These are phyloP conservation scores for Suillus paluster DNA, from an alignment of 768 basidiomycete species.

Conservation along the genomic window DNA sequence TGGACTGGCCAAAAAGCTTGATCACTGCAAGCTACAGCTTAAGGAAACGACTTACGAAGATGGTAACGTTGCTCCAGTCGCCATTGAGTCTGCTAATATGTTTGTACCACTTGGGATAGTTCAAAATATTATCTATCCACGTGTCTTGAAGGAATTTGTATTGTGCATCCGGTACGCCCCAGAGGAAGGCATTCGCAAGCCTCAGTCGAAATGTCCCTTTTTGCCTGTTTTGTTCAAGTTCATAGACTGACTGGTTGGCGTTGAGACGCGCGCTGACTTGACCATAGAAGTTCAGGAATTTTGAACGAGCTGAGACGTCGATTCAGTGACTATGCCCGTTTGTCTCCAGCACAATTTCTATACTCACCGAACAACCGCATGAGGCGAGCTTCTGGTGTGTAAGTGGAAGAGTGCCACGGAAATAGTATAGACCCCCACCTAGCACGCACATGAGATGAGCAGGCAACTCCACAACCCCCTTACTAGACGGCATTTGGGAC, in stretches of 20 bases:
- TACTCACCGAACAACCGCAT: slow-evolving; percentile 14
- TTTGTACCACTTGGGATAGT: slow-evolving; percentile 9
- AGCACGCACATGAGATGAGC: slow-evolving; percentile 15
- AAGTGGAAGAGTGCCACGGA: slow-evolving; percentile 7
- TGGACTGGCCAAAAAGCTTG: slow-evolving; percentile 36
- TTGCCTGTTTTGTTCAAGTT: slow-evolving; percentile 21
- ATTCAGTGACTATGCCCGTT: slow-evolving; percentile 10
- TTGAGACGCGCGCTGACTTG: slow-evolving; percentile 39
- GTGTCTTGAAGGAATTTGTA: slow-evolving; percentile 2
- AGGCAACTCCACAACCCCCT: neutral
- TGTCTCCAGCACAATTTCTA: neutral
- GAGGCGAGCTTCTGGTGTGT: neutral
- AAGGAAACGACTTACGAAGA: slow-evolving; percentile 2
- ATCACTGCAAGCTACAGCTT: neutral
- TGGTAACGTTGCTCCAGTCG: slow-evolving; percentile 11
- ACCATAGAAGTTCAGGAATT: slow-evolving; percentile 42
- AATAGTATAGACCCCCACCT: neutral
- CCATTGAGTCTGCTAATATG: slow-evolving; percentile 9
- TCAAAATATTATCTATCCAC: slow-evolving; percentile 3
- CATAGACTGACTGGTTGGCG: slow-evolving; percentile 29
- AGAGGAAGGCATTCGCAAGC: neutral
- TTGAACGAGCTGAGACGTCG: slow-evolving; percentile 24
- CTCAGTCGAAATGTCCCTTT: neutral
- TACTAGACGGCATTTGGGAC: neutral
- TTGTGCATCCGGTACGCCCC: neutral